These are phyloP conservation scores for Neurospora sp. DNA, from an alignment of 495 filamentous ascomycete genomes.

Conservation along the genomic window DNA sequence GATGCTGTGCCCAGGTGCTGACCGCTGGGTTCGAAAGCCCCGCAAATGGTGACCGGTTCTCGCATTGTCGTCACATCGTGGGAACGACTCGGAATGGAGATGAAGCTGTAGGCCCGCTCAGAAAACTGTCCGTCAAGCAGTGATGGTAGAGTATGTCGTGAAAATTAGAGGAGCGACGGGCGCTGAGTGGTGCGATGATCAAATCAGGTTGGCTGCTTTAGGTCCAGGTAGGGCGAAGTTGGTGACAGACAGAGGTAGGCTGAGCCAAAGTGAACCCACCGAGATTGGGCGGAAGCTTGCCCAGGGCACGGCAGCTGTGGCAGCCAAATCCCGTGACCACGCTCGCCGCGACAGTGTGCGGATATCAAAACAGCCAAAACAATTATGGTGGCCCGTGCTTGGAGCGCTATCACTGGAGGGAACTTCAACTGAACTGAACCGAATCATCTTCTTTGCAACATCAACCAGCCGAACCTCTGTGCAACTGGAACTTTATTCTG, in stretches of 20 bases:
- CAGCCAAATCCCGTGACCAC: not conserved
- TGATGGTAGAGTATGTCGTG: not conserved
- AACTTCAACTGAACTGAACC: not conserved
- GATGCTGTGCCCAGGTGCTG: not conserved
- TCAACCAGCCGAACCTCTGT: not conserved
- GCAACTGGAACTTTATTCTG: not conserved
- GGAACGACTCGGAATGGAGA: not conserved
- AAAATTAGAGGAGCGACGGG: not conserved
- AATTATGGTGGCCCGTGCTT: not conserved
- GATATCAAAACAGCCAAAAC: not conserved
- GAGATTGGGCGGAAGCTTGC: not conserved
- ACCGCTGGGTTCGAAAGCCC: not conserved
- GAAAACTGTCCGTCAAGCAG: not conserved
- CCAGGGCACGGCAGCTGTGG: not conserved
- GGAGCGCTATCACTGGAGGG: too few relatives aligned
- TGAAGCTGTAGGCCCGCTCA: not conserved
- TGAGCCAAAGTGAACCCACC: not conserved
- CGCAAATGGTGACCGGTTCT: not conserved
- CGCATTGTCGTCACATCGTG: not conserved
- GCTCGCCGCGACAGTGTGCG: not conserved
- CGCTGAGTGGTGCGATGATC: not conserved
- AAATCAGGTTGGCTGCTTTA: not conserved
- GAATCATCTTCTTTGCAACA: not conserved
- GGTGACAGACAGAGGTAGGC: not conserved
- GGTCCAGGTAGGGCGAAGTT: not conserved